These are phyloP conservation scores for Tetrahymena elliotti DNA, from an alignment of 73 alveolate genomes.

Conservation along the genomic window DNA sequence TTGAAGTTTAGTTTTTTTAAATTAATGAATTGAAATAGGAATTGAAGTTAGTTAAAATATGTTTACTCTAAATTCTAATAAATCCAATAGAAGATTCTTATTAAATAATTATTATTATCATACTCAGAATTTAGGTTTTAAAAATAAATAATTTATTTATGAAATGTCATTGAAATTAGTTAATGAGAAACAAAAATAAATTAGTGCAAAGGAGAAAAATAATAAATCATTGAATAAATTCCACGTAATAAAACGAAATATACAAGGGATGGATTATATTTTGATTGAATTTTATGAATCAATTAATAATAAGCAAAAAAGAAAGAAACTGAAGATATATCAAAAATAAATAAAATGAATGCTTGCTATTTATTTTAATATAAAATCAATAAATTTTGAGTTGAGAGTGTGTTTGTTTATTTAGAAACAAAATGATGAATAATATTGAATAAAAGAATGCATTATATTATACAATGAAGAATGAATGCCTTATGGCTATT, in stretches of 20 bases:
- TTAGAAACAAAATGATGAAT: too few relatives aligned
- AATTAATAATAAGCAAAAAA: not conserved
- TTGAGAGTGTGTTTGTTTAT: not conserved
- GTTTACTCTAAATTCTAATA: too few relatives aligned
- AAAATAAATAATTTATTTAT: too few relatives aligned
- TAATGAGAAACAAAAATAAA: not conserved
- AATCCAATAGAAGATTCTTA: too few relatives aligned
- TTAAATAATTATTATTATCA: too few relatives aligned
- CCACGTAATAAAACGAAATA: not conserved
- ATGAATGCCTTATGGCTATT: not conserved
- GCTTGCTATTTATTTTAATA: not conserved
- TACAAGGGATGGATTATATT: constrained; percentile 1
- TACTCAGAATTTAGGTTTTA: too few relatives aligned
- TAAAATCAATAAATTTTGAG: not conserved
- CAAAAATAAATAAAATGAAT: not conserved
- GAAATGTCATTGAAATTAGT: not conserved
- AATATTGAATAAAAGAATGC: not conserved
- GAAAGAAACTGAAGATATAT: not conserved
- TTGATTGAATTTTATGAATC: not conserved
- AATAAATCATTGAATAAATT: not conserved
- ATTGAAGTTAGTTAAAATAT: too few relatives aligned
- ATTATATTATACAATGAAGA: not conserved
- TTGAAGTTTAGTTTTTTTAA: too few relatives aligned
- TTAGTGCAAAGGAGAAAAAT: not conserved
- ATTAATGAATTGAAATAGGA: too few relatives aligned